Percentiles rank a stretch among this genome's conserved stretches.
Conservation (phyloP, 208 protist genomes). For the Leishmania guyanensis region DNA sequence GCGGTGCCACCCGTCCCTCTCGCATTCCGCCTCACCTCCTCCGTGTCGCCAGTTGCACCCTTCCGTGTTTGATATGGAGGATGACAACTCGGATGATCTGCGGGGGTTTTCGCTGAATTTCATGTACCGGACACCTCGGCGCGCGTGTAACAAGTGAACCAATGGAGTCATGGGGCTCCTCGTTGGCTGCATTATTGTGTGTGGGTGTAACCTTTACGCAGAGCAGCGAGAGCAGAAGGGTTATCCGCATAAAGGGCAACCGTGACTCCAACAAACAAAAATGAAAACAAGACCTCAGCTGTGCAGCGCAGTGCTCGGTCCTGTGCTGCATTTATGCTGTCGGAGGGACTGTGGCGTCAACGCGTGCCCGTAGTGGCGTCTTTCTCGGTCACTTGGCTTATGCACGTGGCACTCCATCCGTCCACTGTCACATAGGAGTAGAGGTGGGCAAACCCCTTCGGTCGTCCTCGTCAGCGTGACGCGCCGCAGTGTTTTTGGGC, state of each 20-base stretch:
- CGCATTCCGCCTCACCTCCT: no score
- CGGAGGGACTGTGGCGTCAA: no score
- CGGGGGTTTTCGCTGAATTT: neutral
- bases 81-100: no score
- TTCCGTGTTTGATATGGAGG: no score
- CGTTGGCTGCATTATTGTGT: no score
- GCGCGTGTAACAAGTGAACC: neutral
- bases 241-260: neutral
- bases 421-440: neutral
- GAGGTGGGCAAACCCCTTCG: neutral
- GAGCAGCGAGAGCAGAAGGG: neutral
- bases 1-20: no score
- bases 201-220: neutral
- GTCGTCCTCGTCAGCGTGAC: neutral
- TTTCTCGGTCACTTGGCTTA: neutral
- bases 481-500: neutral
- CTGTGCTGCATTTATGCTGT: neutral
- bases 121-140: neutral
- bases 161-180: neutral
- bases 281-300: neutral
- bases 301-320: no score
- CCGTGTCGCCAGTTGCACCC: no score
- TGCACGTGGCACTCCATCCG: neutral
- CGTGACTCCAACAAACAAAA: neutral
- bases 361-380: neutral